A percentile compares a stretch with the other conserved stretches of the same genome.
phyloP scores from a whole-genome alignment of 495 filamentous ascomycete species.

The Sordaria brevicollis region DNA sequence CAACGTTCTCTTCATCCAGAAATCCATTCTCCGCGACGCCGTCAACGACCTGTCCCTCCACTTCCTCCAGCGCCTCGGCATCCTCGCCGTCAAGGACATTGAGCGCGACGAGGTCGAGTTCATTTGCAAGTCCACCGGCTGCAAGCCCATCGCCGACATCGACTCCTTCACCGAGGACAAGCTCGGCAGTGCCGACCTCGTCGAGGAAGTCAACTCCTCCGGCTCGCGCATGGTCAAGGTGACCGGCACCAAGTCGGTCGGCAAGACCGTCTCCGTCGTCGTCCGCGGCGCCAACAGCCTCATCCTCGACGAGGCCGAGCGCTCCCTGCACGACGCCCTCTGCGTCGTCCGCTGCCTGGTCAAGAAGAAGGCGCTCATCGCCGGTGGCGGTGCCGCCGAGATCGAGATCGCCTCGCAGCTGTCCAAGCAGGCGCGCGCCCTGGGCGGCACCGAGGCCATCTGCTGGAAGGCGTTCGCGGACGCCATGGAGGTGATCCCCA shows the following conservation, averaged over 20 bases:
- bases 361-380: slow-evolving; percentile 96
- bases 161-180: slow-evolving; percentile 99
- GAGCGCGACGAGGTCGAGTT: slow-evolving; percentile 98
- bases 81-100: slow-evolving; percentile 91
- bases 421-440: slow-evolving; percentile 64
- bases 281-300: slow-evolving; percentile 88
- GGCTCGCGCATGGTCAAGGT: slow-evolving; percentile 91
- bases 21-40: slow-evolving; percentile 93
- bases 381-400: slow-evolving; percentile 91
- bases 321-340: slow-evolving; percentile 89
- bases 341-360: slow-evolving; percentile 96
- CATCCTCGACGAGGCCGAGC: slow-evolving; percentile 94
- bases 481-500: slow-evolving; percentile 94
- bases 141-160: slow-evolving; percentile 97
- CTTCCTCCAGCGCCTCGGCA: slow-evolving; percentile 95
- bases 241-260: slow-evolving; percentile 71
- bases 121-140: slow-evolving; percentile 94
- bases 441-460: slow-evolving; percentile 86
- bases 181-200: slow-evolving; percentile 87
- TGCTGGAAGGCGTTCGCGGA: slow-evolving; percentile 99
- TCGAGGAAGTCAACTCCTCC: slow-evolving; percentile 81
- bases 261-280: slow-evolving; percentile 87
- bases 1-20: slow-evolving; percentile 96
- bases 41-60: slow-evolving; percentile 95
- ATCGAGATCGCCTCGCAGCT: slow-evolving; percentile 84